phyloP scores from a whole-genome alignment of 306 rosid genomes.

The Macrotyloma uniflorum region DNA sequence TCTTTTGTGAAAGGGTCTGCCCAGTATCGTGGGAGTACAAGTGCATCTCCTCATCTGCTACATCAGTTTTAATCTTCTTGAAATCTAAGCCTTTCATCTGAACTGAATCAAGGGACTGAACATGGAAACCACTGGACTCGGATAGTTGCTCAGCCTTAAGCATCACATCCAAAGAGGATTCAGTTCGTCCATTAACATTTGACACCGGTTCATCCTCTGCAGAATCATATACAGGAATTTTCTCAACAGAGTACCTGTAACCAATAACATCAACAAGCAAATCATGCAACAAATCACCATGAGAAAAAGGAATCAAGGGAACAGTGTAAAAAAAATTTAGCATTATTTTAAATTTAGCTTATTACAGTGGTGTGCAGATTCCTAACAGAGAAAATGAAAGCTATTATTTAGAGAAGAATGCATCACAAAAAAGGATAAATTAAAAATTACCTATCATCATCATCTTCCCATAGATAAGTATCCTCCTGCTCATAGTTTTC shows the following conservation, averaged over 20 bases:
- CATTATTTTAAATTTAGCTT: not conserved
- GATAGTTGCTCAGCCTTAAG: conserved; percentile 53
- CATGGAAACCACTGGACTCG: conserved; percentile 50
- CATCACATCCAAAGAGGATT: conserved; percentile 47
- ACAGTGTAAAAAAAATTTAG: not conserved
- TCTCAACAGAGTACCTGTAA: conserved; percentile 89
- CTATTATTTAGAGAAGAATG: not conserved
- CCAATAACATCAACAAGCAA: conserved; percentile 27
- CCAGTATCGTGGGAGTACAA: conserved; percentile 54
- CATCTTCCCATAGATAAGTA: conserved; percentile 97
- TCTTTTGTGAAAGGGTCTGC: conserved; percentile 58
- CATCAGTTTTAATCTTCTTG: conserved; percentile 55
- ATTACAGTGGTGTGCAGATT: conserved; percentile 23
- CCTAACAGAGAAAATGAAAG: conserved; percentile 1
- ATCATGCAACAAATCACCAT: conserved; percentile 13
- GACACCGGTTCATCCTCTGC: conserved; percentile 83
- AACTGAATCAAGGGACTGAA: conserved; percentile 58
- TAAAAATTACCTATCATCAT: conserved; percentile 78
- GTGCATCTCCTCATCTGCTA: conserved; percentile 49
- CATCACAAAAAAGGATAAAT: conserved; percentile 18
- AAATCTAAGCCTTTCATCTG: conserved; percentile 50
- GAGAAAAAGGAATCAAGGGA: not conserved
- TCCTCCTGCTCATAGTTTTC: conserved; percentile 72
- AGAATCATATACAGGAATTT: conserved; percentile 92
- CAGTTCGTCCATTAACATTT: conserved; percentile 48